These are phyloP conservation scores for Theobroma grandiflorum DNA, from an alignment of 441 rosid genomes.

Conservation along the genomic window DNA sequence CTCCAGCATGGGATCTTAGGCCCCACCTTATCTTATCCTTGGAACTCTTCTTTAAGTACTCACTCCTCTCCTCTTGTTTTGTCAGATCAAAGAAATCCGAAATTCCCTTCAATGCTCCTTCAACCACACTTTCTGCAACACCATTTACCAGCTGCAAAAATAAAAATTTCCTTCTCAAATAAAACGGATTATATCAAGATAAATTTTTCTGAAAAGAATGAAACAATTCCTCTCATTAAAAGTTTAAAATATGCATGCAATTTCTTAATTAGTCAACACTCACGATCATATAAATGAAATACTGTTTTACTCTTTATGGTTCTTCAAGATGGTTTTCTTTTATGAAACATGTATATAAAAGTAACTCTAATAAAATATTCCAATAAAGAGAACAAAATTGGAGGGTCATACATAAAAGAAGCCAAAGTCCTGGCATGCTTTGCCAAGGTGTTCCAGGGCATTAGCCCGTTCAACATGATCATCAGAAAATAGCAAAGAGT, in stretches of 20 bases:
- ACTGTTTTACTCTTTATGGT: no score
- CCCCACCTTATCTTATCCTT: conserved; percentile 33
- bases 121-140: conserved; percentile 34
- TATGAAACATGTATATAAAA: no score
- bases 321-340: no score
- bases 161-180: neutral
- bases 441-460: conserved; percentile 30
- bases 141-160: conserved; percentile 42
- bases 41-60: conserved; percentile 25
- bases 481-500: conserved; percentile 30
- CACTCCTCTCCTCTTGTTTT: conserved; percentile 20
- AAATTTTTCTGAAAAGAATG: neutral
- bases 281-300: no score
- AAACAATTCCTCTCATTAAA: no score
- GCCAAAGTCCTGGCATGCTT: conserved; percentile 39
- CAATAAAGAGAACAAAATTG: neutral
- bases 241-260: no score
- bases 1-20: conserved; percentile 28
- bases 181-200: neutral
- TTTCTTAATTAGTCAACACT: no score
- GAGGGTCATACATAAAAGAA: conserved; percentile 36
- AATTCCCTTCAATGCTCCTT: conserved; percentile 33
- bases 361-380: neutral
- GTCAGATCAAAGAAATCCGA: conserved; percentile 35
- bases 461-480: conserved; percentile 25